Evolutionary conservation across 176 grass and related monocot species (phyloP).

Genomic region (Dactylis glomerata): DNA sequence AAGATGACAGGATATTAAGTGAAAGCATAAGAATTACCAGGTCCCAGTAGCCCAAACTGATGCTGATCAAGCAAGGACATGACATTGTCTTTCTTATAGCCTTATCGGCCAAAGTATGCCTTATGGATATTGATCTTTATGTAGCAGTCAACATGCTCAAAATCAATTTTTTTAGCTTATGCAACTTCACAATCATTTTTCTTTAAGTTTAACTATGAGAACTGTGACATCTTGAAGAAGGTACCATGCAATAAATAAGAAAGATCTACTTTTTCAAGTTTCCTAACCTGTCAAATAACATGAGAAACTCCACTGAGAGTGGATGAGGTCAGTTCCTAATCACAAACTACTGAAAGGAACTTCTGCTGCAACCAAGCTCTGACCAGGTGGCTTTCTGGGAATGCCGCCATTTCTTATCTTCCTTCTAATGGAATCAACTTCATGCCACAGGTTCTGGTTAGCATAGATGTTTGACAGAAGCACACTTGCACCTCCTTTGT

Average conservation of each 20-base stretch:
- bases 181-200: neutral
- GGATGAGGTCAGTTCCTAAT: neutral
- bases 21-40: neutral
- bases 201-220: neutral
- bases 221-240: slow-evolving; percentile 18
- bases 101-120: neutral
- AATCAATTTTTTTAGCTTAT: neutral
- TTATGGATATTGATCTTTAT: neutral
- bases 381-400: slow-evolving; percentile 54
- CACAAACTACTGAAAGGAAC: slow-evolving; percentile 27
- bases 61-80: neutral
- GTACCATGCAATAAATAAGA: neutral
- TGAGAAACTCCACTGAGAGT: neutral
- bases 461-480: slow-evolving; percentile 78
- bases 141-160: neutral
- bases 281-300: slow-evolving; percentile 21
- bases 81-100: neutral
- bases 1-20: neutral
- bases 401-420: slow-evolving; percentile 26
- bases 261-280: slow-evolving; percentile 4
- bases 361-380: slow-evolving; percentile 41
- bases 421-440: slow-evolving; percentile 56
- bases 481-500: slow-evolving; percentile 62
- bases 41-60: neutral
- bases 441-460: slow-evolving; percentile 52